phyloP scores from a whole-genome alignment of 768 basidiomycete species.

The Hericium coralloides region DNA sequence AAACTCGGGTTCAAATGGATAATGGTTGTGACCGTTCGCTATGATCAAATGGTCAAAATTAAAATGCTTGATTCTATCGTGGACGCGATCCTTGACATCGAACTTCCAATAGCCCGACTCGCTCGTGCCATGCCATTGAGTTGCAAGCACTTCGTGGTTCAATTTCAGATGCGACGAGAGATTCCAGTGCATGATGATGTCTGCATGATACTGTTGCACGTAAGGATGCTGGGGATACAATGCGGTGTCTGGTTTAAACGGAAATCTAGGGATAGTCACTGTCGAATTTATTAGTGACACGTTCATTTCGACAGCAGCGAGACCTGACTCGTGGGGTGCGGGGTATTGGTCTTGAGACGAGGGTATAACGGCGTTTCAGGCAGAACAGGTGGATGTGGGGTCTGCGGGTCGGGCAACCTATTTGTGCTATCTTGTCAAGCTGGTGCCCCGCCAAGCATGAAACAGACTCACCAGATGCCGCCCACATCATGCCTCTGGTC shows the following conservation, averaged over 20 bases:
- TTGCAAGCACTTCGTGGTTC: conserved; percentile 33
- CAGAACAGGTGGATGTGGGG: conserved; percentile 32
- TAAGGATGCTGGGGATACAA: conserved; percentile 41
- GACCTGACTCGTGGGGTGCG: conserved; percentile 33
- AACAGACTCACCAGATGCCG: conserved; percentile 41
- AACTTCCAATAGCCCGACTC: conserved; percentile 37
- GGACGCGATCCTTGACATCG: conserved; percentile 17
- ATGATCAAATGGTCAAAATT: conserved; percentile 46
- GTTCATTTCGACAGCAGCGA: not conserved
- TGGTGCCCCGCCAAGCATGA: not conserved
- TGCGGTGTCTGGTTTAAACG: conserved; percentile 29
- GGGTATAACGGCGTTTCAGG: conserved; percentile 51
- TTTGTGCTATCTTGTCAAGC: not conserved
- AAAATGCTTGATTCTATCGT: conserved; percentile 16
- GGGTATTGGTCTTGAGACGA: conserved; percentile 43
- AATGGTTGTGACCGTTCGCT: conserved; percentile 47
- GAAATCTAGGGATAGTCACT: conserved; percentile 39
- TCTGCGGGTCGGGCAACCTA: conserved; percentile 21
- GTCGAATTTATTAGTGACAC: not conserved
- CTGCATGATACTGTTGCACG: conserved; percentile 37
- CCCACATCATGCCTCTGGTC: conserved; percentile 45
- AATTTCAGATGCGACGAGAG: conserved; percentile 27
- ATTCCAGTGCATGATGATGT: conserved; percentile 31
- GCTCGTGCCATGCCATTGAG: conserved; percentile 35
- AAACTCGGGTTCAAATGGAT: conserved; percentile 37